Conservation (phyloP, 2,329 filamentous ascomycete species). For the Orbilia brochopaga region DNA sequence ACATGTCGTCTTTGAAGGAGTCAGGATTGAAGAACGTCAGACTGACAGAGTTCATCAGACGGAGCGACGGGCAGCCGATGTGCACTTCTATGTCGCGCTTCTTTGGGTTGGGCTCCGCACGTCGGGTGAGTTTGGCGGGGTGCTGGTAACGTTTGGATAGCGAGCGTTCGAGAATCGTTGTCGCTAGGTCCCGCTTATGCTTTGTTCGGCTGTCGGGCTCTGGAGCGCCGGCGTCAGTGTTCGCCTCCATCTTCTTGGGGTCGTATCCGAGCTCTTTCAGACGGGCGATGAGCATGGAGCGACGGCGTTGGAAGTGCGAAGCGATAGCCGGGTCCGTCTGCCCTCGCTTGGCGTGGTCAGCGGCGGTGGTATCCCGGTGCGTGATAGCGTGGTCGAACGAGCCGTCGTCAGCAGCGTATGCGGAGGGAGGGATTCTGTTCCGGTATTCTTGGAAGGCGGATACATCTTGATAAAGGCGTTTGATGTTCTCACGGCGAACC, state of each 20-base stretch:
- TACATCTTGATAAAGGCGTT: slow-evolving; percentile 21
- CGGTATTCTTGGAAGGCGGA: slow-evolving; percentile 26
- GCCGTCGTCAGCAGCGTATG: slow-evolving; percentile 42
- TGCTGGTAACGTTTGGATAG: no score
- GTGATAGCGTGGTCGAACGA: slow-evolving; percentile 36
- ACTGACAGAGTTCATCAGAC: slow-evolving; percentile 21
- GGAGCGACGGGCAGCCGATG: slow-evolving; percentile 32
- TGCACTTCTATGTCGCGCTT: slow-evolving; percentile 6
- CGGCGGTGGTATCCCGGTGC: not conserved
- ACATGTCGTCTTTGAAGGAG: slow-evolving; percentile 10
- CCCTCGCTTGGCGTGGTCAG: not conserved
- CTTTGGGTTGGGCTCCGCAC: not conserved
- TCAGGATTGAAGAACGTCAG: slow-evolving; percentile 19
- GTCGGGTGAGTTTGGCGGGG: no score
- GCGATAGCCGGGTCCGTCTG: not conserved
- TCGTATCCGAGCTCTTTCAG: slow-evolving; percentile 33
- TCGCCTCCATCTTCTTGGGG: not conserved
- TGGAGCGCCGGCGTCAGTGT: not conserved
- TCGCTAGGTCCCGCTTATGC: no score
- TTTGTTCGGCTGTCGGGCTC: not conserved
- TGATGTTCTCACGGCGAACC: slow-evolving; percentile 24
- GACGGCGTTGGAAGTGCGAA: not conserved
- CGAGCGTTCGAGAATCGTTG: not conserved
- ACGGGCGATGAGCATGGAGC: slow-evolving; percentile 2
- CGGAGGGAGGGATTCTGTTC: slow-evolving; percentile 21